Conservation (phyloP, 2,329 filamentous ascomycete species). For the Talaromyces sp. region DNA sequence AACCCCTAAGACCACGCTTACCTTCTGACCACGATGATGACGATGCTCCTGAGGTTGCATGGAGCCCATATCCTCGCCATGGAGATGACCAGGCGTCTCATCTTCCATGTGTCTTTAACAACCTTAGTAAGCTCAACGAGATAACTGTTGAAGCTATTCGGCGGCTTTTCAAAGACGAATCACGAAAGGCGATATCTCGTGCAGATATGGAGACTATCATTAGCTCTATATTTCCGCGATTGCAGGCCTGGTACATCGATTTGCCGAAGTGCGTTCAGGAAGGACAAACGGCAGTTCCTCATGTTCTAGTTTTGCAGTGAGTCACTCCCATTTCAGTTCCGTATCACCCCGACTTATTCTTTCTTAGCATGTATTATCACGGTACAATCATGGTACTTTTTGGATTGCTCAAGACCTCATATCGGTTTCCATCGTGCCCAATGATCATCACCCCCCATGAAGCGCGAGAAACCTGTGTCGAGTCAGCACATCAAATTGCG, state of each 20-base stretch:
- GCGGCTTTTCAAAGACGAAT: slow-evolving; percentile 12
- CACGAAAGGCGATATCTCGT: slow-evolving; percentile 10
- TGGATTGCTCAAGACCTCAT: slow-evolving; percentile 21
- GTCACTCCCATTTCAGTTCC: neutral
- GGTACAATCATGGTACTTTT: slow-evolving; percentile 35
- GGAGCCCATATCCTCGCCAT: slow-evolving; percentile 16
- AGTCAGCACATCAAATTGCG: slow-evolving; percentile 27
- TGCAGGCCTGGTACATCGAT: slow-evolving; percentile 21
- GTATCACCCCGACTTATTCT: neutral
- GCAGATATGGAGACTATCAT: slow-evolving; percentile 18
- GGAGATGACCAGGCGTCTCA: slow-evolving; percentile 13
- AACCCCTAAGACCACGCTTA: slow-evolving; percentile 13
- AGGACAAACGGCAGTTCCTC: slow-evolving; percentile 18
- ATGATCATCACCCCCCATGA: slow-evolving; percentile 14
- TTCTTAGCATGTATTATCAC: slow-evolving; percentile 37
- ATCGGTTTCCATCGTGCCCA: slow-evolving; percentile 10
- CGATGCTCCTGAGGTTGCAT: neutral
- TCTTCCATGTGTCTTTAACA: slow-evolving; percentile 15
- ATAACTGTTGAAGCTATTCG: slow-evolving; percentile 11
- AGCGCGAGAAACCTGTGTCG: slow-evolving; percentile 23
- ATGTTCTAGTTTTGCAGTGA: slow-evolving; percentile 26
- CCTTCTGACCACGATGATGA: slow-evolving; percentile 12
- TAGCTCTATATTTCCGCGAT: slow-evolving; percentile 20
- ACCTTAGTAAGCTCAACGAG: slow-evolving; percentile 13
- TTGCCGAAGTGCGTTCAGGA: slow-evolving; percentile 20